Conservation (phyloP, 2,329 filamentous ascomycete species). For the Neocatenulostroma microsporum region DNA sequence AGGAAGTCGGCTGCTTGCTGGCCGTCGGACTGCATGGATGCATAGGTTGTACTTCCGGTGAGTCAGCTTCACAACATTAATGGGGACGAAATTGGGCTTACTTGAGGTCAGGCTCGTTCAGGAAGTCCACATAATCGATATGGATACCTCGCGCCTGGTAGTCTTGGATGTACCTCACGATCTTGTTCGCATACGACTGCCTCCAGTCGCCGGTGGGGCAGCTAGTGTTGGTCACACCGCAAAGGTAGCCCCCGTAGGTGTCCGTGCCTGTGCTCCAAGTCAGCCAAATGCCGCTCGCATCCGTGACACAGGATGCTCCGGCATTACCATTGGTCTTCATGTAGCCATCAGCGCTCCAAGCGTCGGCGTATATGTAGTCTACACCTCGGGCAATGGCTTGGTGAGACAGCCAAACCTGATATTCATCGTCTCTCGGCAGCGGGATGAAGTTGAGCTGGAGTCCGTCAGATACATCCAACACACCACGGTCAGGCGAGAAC, state of each 20-base stretch:
- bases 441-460: constrained; percentile 16
- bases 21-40: constrained; percentile 42
- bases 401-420: constrained; percentile 48
- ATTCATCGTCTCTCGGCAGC: constrained; percentile 20
- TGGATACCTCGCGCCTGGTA: constrained; percentile 36
- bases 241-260: constrained; percentile 39
- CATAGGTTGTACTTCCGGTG: constrained; percentile 36
- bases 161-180: constrained; percentile 40
- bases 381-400: constrained; percentile 40
- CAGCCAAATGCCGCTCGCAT: too few species aligned
- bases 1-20: constrained; percentile 47
- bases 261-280: constrained; percentile 27
- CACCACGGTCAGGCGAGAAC: constrained; percentile 28
- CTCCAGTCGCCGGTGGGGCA: constrained; percentile 41
- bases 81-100: constrained; percentile 7
- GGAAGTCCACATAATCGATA: constrained; percentile 37
- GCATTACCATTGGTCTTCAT: constrained; percentile 46
- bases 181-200: constrained; percentile 43
- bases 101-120: constrained; percentile 40
- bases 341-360: constrained; percentile 45
- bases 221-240: constrained; percentile 35
- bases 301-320: too few species aligned
- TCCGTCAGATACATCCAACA: constrained; percentile 39
- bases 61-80: too few species aligned
- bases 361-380: constrained; percentile 42